Base-by-base conservation (phyloP, 192 early-diverging fungal species). In the Fimicolochytrium jonesii region DNA sequence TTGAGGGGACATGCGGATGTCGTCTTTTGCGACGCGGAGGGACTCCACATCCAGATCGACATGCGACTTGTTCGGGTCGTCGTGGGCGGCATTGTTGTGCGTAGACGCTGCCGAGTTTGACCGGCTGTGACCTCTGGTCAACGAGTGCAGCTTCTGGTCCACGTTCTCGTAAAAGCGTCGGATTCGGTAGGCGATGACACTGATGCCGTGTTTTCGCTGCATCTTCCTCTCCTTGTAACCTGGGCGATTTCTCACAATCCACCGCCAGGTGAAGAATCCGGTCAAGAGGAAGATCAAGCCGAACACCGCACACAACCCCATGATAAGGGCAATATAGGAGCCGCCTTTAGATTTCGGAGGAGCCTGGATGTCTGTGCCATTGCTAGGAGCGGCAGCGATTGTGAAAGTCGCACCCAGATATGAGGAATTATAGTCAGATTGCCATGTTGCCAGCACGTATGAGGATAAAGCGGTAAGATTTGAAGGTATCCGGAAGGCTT, bases 241-340 rank as follows among this genome's bases (percentile, higher is more conserved):
- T 2, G 53, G 53, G 4, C 53, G 53, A 26, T 3, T 4, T 2
- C 53, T 30, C 33, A 55, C 34, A n/a, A 17, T n/a, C 15, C 34
- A n/a, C 2, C 53, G 53, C 53, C 53, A 55, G 33, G 26, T 13
- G 34, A 55, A 36, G 33, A 33, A 55, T n/a, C 18, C 31, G 34
- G 20, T 2, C 33, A 55, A 11, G 34, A 55, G 29, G n/a, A 25
- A 13, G 22, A 18, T 15, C 31, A 55, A 18, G 53, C 53, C 53
- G 35, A 55, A 33, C 4, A 37, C 53, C 4, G 53, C 17, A 25
- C 53, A 55, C 18, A 55, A 15, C 15, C 53, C 53, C 33, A 55
- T 30, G 53, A 55, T 55, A 15, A 33, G 53, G 53, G 53, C 53
- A n/a, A 55, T 37, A n/a, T 36, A 36, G 34, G 31, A 35, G 34